Percentiles rank a stretch among this genome's conserved stretches.
These are phyloP conservation scores for Verticillium zaregamsianum DNA, from an alignment of 2,329 filamentous ascomycete species.

Conservation along the genomic window DNA sequence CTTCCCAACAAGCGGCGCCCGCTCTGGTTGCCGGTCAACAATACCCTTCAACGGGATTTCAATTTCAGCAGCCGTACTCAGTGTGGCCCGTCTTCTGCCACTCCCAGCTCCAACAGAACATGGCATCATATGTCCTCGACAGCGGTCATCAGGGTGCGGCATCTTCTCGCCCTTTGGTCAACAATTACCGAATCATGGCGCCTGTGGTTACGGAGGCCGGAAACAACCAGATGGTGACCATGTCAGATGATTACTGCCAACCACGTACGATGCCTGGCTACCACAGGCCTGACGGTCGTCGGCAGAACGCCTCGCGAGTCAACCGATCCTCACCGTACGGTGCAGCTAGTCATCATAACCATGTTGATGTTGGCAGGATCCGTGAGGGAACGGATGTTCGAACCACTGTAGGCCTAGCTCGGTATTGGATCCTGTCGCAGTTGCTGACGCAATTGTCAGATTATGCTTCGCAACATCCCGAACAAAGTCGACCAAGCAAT, in stretches of 20 bases:
- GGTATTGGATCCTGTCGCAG: background rate
- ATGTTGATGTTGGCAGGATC: slow-evolving; percentile 58
- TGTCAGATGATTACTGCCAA: slow-evolving; percentile 33
- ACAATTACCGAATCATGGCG: slow-evolving; percentile 11
- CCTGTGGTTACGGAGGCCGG: slow-evolving; percentile 15
- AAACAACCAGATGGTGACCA: slow-evolving; percentile 1
- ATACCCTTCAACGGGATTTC: slow-evolving; percentile 11
- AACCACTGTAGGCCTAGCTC: slow-evolving; percentile 57
- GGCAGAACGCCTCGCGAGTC: slow-evolving; percentile 45
- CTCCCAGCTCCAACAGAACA: slow-evolving; percentile 19
- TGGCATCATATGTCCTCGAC: slow-evolving; percentile 24
- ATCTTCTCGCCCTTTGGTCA: background rate
- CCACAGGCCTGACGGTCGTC: slow-evolving; percentile 34
- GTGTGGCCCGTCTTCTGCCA: slow-evolving; percentile 30
- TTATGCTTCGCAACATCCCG: slow-evolving; percentile 94
- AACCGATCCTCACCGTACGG: slow-evolving; percentile 42
- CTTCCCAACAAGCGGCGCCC: background rate
- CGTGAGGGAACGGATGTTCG: slow-evolving; percentile 66
- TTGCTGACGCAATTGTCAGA: slow-evolving; percentile 39
- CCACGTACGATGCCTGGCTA: slow-evolving; percentile 30
- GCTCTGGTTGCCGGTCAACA: background rate
- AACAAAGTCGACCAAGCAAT: slow-evolving; percentile 79
- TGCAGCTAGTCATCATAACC: slow-evolving; percentile 51
- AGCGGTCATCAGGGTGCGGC: slow-evolving; percentile 1
- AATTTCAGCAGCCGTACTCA: slow-evolving; percentile 19